phyloP scores from a whole-genome alignment of 352 stramenopile species.

The Globisporangium sylvaticum region DNA sequence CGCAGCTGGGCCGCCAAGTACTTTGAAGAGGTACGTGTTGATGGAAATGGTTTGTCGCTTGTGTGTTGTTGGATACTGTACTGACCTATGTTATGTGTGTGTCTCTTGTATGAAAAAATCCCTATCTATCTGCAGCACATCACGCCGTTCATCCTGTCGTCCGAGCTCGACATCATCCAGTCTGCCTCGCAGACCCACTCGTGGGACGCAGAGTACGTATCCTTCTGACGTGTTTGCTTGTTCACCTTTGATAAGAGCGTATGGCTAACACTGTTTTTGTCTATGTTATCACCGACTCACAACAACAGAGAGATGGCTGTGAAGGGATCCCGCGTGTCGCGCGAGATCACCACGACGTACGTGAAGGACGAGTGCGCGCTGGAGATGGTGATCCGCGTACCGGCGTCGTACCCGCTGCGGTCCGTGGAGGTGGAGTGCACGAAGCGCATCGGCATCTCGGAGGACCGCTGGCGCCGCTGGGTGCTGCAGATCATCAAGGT shows the following conservation, averaged over 20 bases:
- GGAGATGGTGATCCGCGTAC: conserved; percentile 89
- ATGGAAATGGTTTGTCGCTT: conserved; percentile 4
- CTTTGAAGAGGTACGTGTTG: conserved; percentile 65
- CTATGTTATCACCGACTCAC: not conserved
- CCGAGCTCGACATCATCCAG: conserved; percentile 76
- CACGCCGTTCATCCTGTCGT: conserved; percentile 70
- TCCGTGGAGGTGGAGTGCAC: conserved; percentile 91
- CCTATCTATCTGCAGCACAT: conserved; percentile 36
- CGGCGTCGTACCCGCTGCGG: conserved; percentile 84
- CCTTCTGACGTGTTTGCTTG: conserved; percentile 5
- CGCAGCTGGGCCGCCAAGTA: conserved; percentile 86
- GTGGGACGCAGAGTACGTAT: conserved; percentile 60
- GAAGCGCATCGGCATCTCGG: conserved; percentile 87
- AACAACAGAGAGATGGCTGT: conserved; percentile 69
- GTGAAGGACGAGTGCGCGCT: conserved; percentile 91
- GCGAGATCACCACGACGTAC: conserved; percentile 90
- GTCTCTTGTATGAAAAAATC: conserved; percentile 1
- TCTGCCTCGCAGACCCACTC: conserved; percentile 45
- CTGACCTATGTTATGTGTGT: not conserved
- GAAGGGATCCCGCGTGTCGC: conserved; percentile 82
- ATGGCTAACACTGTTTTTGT: not conserved
- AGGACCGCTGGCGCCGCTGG: conserved; percentile 90
- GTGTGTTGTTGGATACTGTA: not conserved
- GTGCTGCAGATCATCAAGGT: conserved; percentile 92
- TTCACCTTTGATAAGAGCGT: not conserved